A percentile compares a stretch with the other conserved stretches of the same genome.
These are phyloP conservation scores for Solanum medicagineum DNA, from an alignment of 257 asterid species.

Conservation along the genomic window DNA sequence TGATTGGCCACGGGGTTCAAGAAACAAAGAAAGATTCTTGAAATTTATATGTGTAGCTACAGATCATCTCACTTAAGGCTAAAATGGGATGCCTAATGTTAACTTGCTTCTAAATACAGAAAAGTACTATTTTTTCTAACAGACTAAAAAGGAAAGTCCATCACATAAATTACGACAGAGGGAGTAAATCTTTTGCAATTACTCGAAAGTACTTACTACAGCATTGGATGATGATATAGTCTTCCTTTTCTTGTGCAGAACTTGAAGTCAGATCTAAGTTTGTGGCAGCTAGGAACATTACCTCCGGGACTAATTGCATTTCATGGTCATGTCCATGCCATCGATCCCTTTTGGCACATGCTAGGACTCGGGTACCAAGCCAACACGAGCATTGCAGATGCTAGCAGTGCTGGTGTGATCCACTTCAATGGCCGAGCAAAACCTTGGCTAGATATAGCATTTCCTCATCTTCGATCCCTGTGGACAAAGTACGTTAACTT, in stretches of 20 bases:
- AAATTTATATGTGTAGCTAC: not conserved
- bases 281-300: slow-evolving; percentile 96
- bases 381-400: slow-evolving; percentile 56
- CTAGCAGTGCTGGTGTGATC: slow-evolving; percentile 71
- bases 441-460: slow-evolving; percentile 97
- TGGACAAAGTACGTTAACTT: slow-evolving; percentile 79
- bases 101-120: not conserved
- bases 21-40: not conserved
- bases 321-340: slow-evolving; percentile 61
- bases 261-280: slow-evolving; percentile 76
- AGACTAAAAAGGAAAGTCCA: too few relatives aligned
- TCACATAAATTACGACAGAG: not conserved
- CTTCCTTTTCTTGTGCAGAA: slow-evolving; percentile 37
- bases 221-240: not conserved
- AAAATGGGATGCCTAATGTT: not conserved
- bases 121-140: not conserved
- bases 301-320: slow-evolving; percentile 95
- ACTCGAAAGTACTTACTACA: not conserved
- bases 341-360: slow-evolving; percentile 93
- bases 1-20: not conserved
- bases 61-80: not conserved
- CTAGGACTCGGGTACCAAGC: slow-evolving; percentile 93
- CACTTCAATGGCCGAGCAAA: slow-evolving; percentile 96
- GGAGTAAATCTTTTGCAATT: not conserved
- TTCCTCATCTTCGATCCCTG: slow-evolving; percentile 65